phyloP scores from a whole-genome alignment of 2,329 filamentous ascomycete genomes.

The Waltergamsia citrina region DNA sequence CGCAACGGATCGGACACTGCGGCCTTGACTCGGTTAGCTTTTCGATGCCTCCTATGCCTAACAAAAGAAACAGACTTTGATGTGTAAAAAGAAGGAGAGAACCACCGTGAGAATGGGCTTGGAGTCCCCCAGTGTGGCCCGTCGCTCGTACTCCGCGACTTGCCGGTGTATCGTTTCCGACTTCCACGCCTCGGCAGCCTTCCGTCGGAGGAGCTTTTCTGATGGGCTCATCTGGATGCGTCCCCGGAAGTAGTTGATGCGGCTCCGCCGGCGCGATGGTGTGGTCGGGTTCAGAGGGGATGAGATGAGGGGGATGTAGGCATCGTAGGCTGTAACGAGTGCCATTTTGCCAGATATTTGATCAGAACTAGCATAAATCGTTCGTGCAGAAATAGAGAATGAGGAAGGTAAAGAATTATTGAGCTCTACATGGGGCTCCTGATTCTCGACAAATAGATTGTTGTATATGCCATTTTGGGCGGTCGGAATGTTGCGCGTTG shows the following conservation, averaged over 20 bases:
- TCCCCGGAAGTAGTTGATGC: background rate
- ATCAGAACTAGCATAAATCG: too few relatives aligned
- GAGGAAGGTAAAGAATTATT: too few relatives aligned
- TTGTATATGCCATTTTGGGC: too few relatives aligned
- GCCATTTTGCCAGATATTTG: too few relatives aligned
- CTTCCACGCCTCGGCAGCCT: constrained; percentile 30
- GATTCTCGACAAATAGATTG: too few relatives aligned
- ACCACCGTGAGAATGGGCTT: background rate
- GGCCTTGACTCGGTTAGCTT: background rate
- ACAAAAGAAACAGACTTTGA: background rate
- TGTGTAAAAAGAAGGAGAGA: background rate
- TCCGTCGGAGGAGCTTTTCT: constrained; percentile 28
- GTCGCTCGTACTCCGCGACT: constrained; percentile 12
- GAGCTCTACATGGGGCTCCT: too few relatives aligned
- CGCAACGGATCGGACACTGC: background rate
- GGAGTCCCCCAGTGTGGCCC: background rate
- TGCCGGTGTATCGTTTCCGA: constrained; percentile 20
- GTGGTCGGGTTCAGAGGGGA: constrained; percentile 16
- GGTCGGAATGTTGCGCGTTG: too few relatives aligned
- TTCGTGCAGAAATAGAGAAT: too few relatives aligned
- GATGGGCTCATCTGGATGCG: constrained; percentile 21
- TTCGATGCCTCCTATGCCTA: too few relatives aligned
- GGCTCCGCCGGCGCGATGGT: background rate
- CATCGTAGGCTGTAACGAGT: too few relatives aligned
- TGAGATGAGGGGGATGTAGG: constrained; percentile 13